A percentile compares a stretch with the other conserved stretches of the same genome.
These are phyloP conservation scores for Gymnopilus dilepis DNA, from an alignment of 768 basidiomycete genomes.

Conservation along the genomic window DNA sequence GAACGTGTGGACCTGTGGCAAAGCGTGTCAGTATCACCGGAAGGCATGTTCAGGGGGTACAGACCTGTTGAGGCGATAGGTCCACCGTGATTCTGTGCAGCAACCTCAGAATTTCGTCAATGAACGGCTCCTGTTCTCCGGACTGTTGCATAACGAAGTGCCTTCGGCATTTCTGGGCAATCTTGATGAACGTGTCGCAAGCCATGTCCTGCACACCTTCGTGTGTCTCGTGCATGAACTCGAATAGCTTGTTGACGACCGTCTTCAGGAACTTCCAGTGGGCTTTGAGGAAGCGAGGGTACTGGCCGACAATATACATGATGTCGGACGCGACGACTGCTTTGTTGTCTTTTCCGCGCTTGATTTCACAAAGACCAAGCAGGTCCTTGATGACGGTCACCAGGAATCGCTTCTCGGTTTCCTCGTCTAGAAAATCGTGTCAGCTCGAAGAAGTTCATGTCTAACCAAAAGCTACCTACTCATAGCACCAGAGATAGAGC, in stretches of 20 bases:
- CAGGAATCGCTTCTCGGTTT: conserved; percentile 98
- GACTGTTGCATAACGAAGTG: conserved; percentile 99
- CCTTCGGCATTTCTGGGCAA: conserved; percentile 96
- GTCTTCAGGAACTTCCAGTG: conserved; percentile 99
- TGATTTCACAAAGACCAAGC: conserved; percentile 96
- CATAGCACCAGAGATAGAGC: conserved; percentile 99
- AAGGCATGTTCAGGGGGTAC: conserved; percentile 22
- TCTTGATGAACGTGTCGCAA: conserved; percentile 99
- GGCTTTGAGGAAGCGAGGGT: conserved; percentile 98
- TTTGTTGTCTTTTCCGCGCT: conserved; percentile 99
- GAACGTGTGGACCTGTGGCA: conserved; percentile 84
- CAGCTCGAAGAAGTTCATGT: background rate
- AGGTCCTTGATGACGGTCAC: conserved; percentile 99
- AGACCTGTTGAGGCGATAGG: conserved; percentile 85
- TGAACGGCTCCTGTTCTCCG: conserved; percentile 95
- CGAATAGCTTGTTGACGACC: conserved; percentile 98
- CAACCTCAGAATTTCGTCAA: conserved; percentile 93
- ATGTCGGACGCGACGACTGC: conserved; percentile 96
- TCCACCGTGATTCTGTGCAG: conserved; percentile 95
- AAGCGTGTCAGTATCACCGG: conserved; percentile 26
- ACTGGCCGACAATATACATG: conserved; percentile 99
- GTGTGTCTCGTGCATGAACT: conserved; percentile 99
- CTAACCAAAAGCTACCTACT: conserved; percentile 59
- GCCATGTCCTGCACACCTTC: conserved; percentile 99
- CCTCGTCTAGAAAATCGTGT: conserved; percentile 71